Evolutionary conservation across 1,139 yeast genomes (phyloP), one percentile per base, ranked within the genome.

Genomic region (Geotrichum cucujoidarum): DNA sequence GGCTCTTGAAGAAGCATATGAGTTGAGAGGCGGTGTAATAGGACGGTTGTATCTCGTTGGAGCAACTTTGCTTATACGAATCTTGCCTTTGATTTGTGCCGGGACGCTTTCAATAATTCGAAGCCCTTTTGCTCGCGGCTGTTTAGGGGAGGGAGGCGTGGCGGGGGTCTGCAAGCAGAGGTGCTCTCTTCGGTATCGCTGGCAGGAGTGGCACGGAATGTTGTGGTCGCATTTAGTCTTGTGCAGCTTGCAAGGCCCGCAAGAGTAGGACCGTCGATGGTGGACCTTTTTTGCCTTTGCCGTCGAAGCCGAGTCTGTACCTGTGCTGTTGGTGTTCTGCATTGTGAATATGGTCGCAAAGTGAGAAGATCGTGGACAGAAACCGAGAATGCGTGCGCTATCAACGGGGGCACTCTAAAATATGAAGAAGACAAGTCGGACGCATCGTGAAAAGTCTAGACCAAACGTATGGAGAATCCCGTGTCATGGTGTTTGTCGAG

Each of bases 231-330:
- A 47, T 20, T 43, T 43, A n/a, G 46, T 41, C 31, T 47, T 47
- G 32, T 42, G 46, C 11, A 14, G 33, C 25, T 47, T 42, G 32
- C 50, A 47, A 8, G 50, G 50, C 8, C 50, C 50, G 40, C 47
- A 47, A 20, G 50, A 37, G 20, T 47, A 47, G 14, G 50, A 47
- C 30, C 50, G 43, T n/a, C 50, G 43, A 17, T 45, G 48, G 34
- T 45, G 43, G 22, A 42, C 24, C 17, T 37, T 43, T 17, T 27
- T 25, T 11, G 17, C 20, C 17, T 37, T 37, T 16, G 10, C 21
- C 29, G 17, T 24, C 10, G 29, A 11, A 16, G 13, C 17, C 27
- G 38, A 13, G 5, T 16, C 17, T 18, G 13, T 24, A 17, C 14
- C 21, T 18, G 5, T 24, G 22, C 14, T 17, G 31, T n/a, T 24